Conservation (phyloP, 2,329 filamentous ascomycete genomes). For the Berkeleyomyces basicola region DNA sequence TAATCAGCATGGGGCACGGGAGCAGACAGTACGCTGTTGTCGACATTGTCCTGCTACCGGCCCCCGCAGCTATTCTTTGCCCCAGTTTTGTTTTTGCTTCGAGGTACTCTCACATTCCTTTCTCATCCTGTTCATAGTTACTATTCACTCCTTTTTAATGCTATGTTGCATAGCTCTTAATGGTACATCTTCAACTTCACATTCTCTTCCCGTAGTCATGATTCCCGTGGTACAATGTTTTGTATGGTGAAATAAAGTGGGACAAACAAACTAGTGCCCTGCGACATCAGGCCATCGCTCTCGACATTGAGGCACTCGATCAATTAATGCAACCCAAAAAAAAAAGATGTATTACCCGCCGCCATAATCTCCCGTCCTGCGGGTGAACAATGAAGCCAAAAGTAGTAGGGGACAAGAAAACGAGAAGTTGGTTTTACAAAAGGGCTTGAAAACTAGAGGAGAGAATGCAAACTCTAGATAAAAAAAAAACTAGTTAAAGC, state of each 20-base stretch:
- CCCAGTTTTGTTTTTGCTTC: not conserved
- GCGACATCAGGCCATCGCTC: no score
- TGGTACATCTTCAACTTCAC: not conserved
- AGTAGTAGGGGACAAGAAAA: not conserved
- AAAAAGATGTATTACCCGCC: no score
- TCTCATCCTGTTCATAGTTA: not conserved
- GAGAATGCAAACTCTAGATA: not conserved
- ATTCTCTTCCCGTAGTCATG: not conserved
- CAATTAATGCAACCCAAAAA: no score
- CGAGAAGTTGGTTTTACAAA: not conserved
- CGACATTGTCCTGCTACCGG: not conserved
- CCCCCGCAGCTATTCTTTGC: not conserved
- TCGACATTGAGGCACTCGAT: no score
- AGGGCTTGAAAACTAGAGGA: not conserved
- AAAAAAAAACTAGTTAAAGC: conserved; percentile 1
- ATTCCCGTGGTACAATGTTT: not conserved
- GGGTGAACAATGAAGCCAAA: not conserved
- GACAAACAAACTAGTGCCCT: not conserved
- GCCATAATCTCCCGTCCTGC: no score
- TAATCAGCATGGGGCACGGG: not conserved
- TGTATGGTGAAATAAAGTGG: not conserved
- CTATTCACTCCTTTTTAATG: not conserved
- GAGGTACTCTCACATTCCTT: not conserved
- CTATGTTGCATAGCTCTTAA: not conserved
- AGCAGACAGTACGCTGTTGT: not conserved